Base-by-base conservation (phyloP, 371 early-diverging fungal species). In the Globomyces sp. region DNA sequence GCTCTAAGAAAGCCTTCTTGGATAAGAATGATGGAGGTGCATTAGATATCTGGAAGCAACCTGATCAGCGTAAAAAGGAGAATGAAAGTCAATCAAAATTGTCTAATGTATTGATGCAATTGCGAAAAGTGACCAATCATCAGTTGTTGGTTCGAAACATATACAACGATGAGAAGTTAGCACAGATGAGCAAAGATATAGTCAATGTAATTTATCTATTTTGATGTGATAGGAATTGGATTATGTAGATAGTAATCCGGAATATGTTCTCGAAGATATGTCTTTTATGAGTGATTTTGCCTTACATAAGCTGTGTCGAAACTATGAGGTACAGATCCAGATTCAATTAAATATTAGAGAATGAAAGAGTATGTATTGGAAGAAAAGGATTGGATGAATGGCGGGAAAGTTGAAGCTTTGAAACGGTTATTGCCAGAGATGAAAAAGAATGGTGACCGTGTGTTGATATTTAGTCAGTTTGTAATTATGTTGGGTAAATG, bases 211-310 rank as follows among this genome's bases (percentile, higher is more conserved):
- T 13, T 4, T n/a, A 48, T 2, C 47, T 50, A 24, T 5, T 41
- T 46, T 57, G 13, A 51, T 8, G n/a, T 36, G 41, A 1, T 68
- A 75, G 57, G 89, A 89, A 67, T 68, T 74, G 6, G 82, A 87
- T 67, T 88, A 85, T 66, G 82, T 84, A 68, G 93, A 92, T 63
- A 85, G 90, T 1, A 81, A 85, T 37, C 80, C 84, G 65, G 75
- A 87, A 2, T 91, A 87, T 66, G 84, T 95, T 34, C 80, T 84
- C 59, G 94, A 95, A 74, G 95, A 95, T 65, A 89, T 95, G 92
- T 71, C 82, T 9, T 75, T 88, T 3, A 90, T 91, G 88, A 84
- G 85, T 46, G 95, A 95, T 71, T 93, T 91, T 77, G 92, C 94
- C 66, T 69, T 95, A 43, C 85, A 93, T 71, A 68, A 75, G 40